Evolutionary conservation across 1,139 yeast genomes (phyloP).

Genomic region (Pichia cactophila): DNA sequence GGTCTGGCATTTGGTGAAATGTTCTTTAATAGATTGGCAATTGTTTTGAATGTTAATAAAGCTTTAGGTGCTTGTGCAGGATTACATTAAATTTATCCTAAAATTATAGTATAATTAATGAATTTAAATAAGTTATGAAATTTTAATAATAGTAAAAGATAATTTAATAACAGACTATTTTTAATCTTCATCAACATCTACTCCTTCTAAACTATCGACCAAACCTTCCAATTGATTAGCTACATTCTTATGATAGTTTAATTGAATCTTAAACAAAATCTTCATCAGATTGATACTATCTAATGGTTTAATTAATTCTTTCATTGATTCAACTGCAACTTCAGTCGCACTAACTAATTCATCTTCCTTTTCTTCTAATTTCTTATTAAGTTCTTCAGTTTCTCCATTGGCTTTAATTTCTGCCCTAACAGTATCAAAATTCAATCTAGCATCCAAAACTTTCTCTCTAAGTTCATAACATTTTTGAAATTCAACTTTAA

Average conservation of each 20-base stretch:
- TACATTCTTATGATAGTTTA: constrained; percentile 55
- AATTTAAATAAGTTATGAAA: no score
- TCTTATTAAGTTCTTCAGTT: constrained; percentile 38
- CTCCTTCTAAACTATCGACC: constrained; percentile 35
- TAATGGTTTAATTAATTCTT: constrained; percentile 58
- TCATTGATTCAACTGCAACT: constrained; percentile 70
- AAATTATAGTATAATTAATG: no score
- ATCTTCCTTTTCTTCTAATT: constrained; percentile 62
- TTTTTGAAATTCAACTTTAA: constrained; percentile 52
- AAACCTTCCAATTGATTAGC: constrained; percentile 36
- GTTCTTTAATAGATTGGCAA: constrained; percentile 50
- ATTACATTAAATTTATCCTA: constrained; percentile 14
- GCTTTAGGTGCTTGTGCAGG: constrained; percentile 23
- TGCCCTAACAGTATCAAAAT: constrained; percentile 61
- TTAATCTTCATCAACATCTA: constrained; percentile 35
- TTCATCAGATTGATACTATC: constrained; percentile 57
- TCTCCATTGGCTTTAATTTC: constrained; percentile 36
- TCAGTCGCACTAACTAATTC: constrained; percentile 73
- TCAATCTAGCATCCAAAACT: constrained; percentile 62
- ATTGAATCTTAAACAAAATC: constrained; percentile 57
- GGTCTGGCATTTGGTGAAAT: constrained; percentile 68
- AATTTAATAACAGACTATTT: not conserved
- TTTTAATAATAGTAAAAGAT: no score
- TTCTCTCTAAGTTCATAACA: constrained; percentile 55
- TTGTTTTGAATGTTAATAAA: constrained; percentile 30